Evolutionary conservation across 495 filamentous ascomycete genomes (phyloP).

Genomic region (Zalerion maritima): DNA sequence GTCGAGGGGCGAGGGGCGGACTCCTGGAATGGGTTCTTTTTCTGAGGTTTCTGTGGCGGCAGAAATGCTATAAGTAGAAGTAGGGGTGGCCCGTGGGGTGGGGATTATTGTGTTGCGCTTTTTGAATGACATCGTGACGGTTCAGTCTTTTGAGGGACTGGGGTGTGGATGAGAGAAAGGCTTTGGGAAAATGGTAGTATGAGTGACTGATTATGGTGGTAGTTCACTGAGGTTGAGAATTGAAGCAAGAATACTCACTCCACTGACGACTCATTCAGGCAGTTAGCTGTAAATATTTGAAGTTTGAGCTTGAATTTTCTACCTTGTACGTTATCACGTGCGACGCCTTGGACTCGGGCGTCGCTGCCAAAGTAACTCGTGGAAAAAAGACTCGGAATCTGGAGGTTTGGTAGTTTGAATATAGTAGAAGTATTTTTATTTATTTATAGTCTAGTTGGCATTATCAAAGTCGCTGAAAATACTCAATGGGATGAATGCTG

Average conservation of each 20-base stretch:
- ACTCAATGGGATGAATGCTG: no score
- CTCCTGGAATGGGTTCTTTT: slow-evolving; percentile 41
- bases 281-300: background rate
- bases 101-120: slow-evolving; percentile 67
- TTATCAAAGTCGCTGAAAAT: no score
- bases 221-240: no score
- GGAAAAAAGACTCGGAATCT: background rate
- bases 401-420: background rate
- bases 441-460: no score
- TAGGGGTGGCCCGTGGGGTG: slow-evolving; percentile 16
- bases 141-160: no score
- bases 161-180: no score
- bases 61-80: slow-evolving; percentile 7
- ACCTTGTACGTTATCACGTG: background rate
- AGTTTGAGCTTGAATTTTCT: background rate
- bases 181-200: no score
- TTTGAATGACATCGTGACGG: slow-evolving; percentile 80
- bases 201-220: no score
- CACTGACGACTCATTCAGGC: no score
- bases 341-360: background rate
- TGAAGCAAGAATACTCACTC: no score
- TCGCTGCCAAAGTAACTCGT: background rate
- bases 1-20: slow-evolving; percentile 79
- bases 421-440: no score
- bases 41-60: slow-evolving; percentile 17